Evolutionary conservation across 441 rosid genomes (phyloP).

Genomic region (Pelargonium citronellum): DNA sequence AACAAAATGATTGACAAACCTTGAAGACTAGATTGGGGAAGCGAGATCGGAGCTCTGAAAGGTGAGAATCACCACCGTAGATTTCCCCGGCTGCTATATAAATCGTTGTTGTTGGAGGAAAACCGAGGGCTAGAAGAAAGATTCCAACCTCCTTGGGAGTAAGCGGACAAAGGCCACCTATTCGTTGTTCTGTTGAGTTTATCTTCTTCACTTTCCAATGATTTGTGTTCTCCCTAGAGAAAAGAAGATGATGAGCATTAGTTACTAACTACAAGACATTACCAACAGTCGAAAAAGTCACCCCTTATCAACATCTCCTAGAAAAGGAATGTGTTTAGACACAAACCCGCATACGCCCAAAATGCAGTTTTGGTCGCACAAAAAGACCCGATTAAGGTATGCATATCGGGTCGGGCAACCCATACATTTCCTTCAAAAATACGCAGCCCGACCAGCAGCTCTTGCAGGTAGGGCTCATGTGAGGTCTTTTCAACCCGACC

Average conservation of each 20-base stretch:
- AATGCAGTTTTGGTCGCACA: too few relatives aligned
- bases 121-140: conserved; percentile 79
- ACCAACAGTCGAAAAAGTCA: too few relatives aligned
- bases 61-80: conserved; percentile 65
- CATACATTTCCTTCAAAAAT: too few relatives aligned
- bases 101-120: conserved; percentile 56
- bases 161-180: conserved; percentile 78
- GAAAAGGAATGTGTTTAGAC: too few relatives aligned
- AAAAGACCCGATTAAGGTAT: too few relatives aligned
- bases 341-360: too few relatives aligned
- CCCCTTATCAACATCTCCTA: too few relatives aligned
- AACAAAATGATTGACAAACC: conserved; percentile 39
- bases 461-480: too few relatives aligned
- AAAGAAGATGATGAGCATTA: conserved; percentile 13
- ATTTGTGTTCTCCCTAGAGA: conserved; percentile 59
- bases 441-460: too few relatives aligned
- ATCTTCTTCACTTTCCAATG: conserved; percentile 92
- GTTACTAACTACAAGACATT: neutral
- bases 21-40: conserved; percentile 77
- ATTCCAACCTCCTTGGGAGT: conserved; percentile 88
- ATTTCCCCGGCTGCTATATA: conserved; percentile 87
- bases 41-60: conserved; percentile 53
- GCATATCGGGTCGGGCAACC: too few relatives aligned
- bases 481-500: too few relatives aligned
- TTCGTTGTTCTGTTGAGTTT: conserved; percentile 79